Evolutionary conservation across 140 eudicot genomes (phyloP), one percentile per base, ranked within the genome.

Genomic region (Anethum foeniculum): DNA sequence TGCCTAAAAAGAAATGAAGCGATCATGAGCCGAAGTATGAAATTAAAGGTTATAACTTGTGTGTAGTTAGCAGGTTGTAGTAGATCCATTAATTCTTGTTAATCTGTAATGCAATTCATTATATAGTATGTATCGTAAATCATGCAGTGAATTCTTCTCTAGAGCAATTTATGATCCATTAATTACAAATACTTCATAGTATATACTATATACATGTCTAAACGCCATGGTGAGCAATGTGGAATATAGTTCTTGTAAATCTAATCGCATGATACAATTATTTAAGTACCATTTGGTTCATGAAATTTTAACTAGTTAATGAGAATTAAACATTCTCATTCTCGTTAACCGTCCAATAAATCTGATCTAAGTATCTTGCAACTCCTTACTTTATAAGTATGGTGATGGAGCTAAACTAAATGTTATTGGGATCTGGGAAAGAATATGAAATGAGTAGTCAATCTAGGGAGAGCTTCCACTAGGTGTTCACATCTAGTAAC

Each of bases 381-480:
- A 19, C 28, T 56, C 65, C 34, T 5, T 60, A 58, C 67, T 58
- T 7, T 1, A 30, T 7, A 56, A 21, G 28, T 23, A 58, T n/a
- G 68, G 69, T 23, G 44, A 28, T 69, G n/a, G 44, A 69, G 2
- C 5, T 34, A 9, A 69, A 32, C n/a, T 13, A 15, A 43, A 60
- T 81, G n/a, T 44, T 75, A 48, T 85, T 43, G 87, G 87, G 85
- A 85, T 85, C 78, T 77, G 87, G 46, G 85, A 81, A 67, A 51
- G 71, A 72, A 23, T 32, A 38, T 74, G 36, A 49, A 74, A 19
- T 77, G 48, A 75, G 75, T 73, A 80, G 74, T 21, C 79, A 46
- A 72, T n/a, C 25, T 56, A 30, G 68, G 47, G 49, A 62, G 52
- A 41, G 77, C 28, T 60, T 58, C 5, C 13, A 58, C 67, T 58